Evolutionary conservation across 1,284 basidiomycete genomes (phyloP), one percentile per base, ranked within the genome.

Genomic region (Abortiporus biennis): DNA sequence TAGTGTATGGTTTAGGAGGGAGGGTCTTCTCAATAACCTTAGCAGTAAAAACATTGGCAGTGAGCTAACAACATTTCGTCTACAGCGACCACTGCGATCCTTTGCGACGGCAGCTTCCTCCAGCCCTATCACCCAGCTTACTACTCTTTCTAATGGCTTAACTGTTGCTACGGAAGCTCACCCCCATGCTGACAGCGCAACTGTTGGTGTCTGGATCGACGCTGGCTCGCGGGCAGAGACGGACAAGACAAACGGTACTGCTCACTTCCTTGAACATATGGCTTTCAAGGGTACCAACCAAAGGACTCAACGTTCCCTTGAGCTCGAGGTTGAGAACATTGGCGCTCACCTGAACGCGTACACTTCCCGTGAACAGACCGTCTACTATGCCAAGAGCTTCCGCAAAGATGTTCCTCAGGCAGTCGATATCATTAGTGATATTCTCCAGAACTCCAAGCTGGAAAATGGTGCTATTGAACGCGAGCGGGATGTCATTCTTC

Each of bases 341-440:
- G 96, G 96, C 54, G 92, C 95, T 30, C 95, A 98, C 66, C 72
- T 99, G 48, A 98, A 99, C 65, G 95, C 96, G 43, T 99, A 98
- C 74, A 99, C 95, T 15, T 97, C 94, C 33, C 83, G 95, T 52
- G 95, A 99, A 71, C 95, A 99, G 71, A 99, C 96, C 23, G 94
- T 98, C 50, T 99, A 98, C 75, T 98, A 98, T 65, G 95, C 95
- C 61, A 98, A 98, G 78, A 87, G 90, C 61, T 99, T 99, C 82
- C 80, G 88, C 64, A 89, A 95, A 74, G 96, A 99, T 64, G 91
- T 98, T 16, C 80, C 83, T 24, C 78, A 79, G 47, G 83, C 92
- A 23, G 93, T 99, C 47, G 92, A 97, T 68, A 96, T 99, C 69
- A 92, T 99, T 64, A 89, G 89, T 56, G 95, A 99, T 68, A 99